Evolutionary conservation across 148 eudicot genomes (phyloP).

Genomic region (Heliosperma pusillum): DNA sequence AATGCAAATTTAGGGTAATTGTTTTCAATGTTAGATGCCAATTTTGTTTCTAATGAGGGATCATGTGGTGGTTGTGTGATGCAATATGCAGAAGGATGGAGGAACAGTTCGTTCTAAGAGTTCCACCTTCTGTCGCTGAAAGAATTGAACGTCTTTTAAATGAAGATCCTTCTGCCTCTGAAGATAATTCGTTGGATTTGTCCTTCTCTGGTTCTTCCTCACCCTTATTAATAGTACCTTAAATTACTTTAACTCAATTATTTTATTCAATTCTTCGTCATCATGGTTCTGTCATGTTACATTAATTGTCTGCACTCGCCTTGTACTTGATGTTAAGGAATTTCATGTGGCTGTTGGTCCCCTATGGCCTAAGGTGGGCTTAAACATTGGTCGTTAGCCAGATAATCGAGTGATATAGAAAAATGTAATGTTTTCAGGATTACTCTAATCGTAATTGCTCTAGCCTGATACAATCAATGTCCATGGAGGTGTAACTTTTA

Average conservation of each 20-base stretch:
- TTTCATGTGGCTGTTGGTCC: neutral
- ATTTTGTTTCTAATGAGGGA: neutral
- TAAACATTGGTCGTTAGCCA: neutral
- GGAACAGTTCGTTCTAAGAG: constrained; percentile 87
- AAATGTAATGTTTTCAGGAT: neutral
- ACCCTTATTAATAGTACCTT: neutral
- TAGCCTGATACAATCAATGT: neutral
- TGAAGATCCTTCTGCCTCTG: constrained; percentile 56
- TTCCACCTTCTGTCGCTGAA: constrained; percentile 87
- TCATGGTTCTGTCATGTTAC: neutral
- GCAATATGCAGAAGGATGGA: constrained; percentile 49
- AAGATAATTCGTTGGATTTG: constrained; percentile 69
- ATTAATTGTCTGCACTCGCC: neutral
- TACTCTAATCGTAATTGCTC: neutral
- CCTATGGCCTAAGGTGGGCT: neutral
- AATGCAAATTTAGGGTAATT: neutral
- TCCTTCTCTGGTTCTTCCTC: constrained; percentile 54
- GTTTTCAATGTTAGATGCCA: neutral
- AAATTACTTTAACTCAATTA: neutral
- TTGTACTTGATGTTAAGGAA: neutral
- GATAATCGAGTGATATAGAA: neutral
- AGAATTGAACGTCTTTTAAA: constrained; percentile 66
- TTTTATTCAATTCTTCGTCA: neutral
- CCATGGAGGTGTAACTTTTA: neutral
- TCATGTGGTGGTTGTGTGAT: neutral